Evolutionary conservation across 2,329 filamentous ascomycete genomes (phyloP), one percentile per base, ranked within the genome.

Genomic region (Teratosphaeria zuluensis): DNA sequence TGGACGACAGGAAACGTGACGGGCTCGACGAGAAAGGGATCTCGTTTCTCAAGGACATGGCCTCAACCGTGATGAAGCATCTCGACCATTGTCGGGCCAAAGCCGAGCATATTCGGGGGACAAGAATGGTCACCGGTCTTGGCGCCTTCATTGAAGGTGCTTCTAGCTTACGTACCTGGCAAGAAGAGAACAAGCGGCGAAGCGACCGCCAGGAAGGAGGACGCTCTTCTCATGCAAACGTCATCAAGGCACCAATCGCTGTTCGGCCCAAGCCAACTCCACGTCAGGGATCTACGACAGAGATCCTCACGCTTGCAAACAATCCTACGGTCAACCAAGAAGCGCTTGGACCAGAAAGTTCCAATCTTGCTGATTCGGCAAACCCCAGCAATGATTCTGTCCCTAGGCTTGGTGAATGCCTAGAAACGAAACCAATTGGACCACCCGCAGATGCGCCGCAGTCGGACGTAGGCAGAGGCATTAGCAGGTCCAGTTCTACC

Each of bases 61-160:
- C 79, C 0, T 72, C 73, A 11, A 80, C 84, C 2, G 76, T 85
- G 9, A 84, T 85, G 75, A 79, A 84, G 24, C 84, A 87, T 61
- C 69, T 88, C 8, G 83, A 84, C 70, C 79, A 76, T 74, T 80
- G 74, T 53, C 77, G 78, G 59, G 77, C 74, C 58, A 80, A 73
- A 60, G 79, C 76, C 59, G 81, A 79, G 64, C 80, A 78, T 63
- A 78, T 75, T 65, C 78, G 76, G 63, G 80, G 75, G 48, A 82
- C 77, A 61, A 78, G 76, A 65, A 84, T 80, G 72, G 79, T 79
- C 48, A 76, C 79, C 16, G 81, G 81, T 0, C 70, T 85, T 11
- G 56, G 56, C 16, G 58, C 58, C 21, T 60, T 60, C 54, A 56
- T 62, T 33, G 58, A 60, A 55, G 60, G 60, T 12, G 58, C 55